Evolutionary conservation across 805 yeast species (phyloP).

Genomic region (Brettanomyces anomalus): DNA sequence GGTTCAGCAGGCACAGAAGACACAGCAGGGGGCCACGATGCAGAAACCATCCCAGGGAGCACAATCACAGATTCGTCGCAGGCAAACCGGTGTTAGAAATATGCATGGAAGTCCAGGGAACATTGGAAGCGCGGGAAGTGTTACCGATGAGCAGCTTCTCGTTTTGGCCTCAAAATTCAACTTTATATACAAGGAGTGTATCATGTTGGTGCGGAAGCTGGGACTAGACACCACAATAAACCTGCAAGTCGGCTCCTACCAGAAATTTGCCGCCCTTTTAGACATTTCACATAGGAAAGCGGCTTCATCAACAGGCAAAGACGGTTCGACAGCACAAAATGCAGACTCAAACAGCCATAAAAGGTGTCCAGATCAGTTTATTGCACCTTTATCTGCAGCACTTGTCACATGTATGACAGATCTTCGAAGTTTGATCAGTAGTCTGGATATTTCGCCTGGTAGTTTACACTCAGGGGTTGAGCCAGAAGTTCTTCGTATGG

Average conservation of each 20-base stretch:
- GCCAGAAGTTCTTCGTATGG: constrained; percentile 16
- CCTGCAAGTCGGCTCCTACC: constrained; percentile 10
- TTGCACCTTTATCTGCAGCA: constrained; percentile 8
- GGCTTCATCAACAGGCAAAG: neutral
- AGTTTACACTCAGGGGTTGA: constrained; percentile 2
- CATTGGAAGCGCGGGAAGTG: neutral
- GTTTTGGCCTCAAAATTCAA: constrained; percentile 15
- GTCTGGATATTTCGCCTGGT: constrained; percentile 8
- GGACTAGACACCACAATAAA: constrained; percentile 7
- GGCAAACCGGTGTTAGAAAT: no score
- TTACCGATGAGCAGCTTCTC: constrained; percentile 5
- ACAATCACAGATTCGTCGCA: neutral
- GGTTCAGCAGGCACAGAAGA: neutral
- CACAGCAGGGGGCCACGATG: no score
- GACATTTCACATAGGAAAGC: constrained; percentile 13
- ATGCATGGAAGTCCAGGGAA: no score
- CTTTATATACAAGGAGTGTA: constrained; percentile 15
- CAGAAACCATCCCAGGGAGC: no score
- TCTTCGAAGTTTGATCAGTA: constrained; percentile 12
- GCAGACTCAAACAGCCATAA: no score
- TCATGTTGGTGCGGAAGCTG: constrained; percentile 8
- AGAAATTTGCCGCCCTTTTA: constrained; percentile 10
- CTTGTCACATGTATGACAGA: constrained; percentile 16
- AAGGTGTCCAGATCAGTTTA: neutral
- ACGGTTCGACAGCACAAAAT: neutral